Percentiles rank a stretch among this genome's conserved stretches.
These are phyloP conservation scores for Pythium biforme DNA, from an alignment of 352 stramenopile genomes.

Conservation along the genomic window DNA sequence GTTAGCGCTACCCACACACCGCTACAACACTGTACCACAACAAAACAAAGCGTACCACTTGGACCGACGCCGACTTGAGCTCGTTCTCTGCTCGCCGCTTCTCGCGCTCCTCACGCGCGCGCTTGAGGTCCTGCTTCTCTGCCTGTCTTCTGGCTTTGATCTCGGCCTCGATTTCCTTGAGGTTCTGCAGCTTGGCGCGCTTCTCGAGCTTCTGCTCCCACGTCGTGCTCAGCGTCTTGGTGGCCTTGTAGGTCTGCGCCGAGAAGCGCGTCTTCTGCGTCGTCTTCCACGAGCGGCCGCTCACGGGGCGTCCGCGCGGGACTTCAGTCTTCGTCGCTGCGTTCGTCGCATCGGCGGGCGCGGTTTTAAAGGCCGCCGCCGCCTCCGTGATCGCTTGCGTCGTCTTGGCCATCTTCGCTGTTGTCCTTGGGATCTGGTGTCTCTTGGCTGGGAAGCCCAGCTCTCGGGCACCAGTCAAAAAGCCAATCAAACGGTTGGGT, in stretches of 20 bases:
- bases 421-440: slow-evolving; percentile 3
- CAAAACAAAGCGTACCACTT: slow-evolving; percentile 64
- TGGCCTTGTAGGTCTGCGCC: slow-evolving; percentile 67
- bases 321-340: slow-evolving; percentile 13
- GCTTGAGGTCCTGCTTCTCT: slow-evolving; percentile 73
- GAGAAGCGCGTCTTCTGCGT: slow-evolving; percentile 81
- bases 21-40: neutral
- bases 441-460: slow-evolving; percentile 30
- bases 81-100: slow-evolving; percentile 89
- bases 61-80: slow-evolving; percentile 84
- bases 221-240: slow-evolving; percentile 79
- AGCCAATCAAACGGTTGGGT: slow-evolving; percentile 2
- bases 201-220: slow-evolving; percentile 88
- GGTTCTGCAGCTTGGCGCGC: slow-evolving; percentile 72
- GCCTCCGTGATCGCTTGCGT: slow-evolving; percentile 25
- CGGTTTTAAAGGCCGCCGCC: slow-evolving; percentile 16
- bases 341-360: slow-evolving; percentile 20
- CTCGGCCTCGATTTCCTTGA: slow-evolving; percentile 82
- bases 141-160: slow-evolving; percentile 74
- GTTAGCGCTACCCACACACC: slow-evolving; percentile 1
- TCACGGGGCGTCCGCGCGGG: slow-evolving; percentile 65
- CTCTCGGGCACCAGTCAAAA: slow-evolving; percentile 26
- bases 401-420: slow-evolving; percentile 14
- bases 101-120: slow-evolving; percentile 82
- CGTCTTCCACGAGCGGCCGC: slow-evolving; percentile 82